phyloP scores from a whole-genome alignment of 2,329 filamentous ascomycete genomes.

The Whalleya microplaca region DNA sequence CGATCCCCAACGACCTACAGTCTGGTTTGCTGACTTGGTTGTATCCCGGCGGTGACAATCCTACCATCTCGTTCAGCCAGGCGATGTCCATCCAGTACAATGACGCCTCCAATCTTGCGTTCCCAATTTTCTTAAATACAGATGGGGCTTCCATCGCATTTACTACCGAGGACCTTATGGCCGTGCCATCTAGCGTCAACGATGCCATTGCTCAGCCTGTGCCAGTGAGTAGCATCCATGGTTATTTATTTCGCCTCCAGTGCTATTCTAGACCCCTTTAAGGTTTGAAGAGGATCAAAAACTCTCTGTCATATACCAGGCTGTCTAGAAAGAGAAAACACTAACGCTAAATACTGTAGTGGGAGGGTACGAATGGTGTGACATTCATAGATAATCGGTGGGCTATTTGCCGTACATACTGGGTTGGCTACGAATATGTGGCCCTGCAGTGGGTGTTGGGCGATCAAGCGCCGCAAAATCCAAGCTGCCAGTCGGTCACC shows the following conservation, averaged over 20 bases:
- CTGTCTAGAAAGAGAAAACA: too few species aligned
- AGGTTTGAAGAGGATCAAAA: too few species aligned
- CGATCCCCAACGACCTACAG: constrained; percentile 8
- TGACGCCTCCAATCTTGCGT: constrained; percentile 24
- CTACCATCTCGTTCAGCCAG: constrained; percentile 15
- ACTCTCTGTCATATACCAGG: too few species aligned
- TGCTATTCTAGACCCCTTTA: too few species aligned
- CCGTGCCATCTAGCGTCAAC: constrained; percentile 19
- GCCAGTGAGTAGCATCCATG: neutral
- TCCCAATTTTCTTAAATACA: constrained; percentile 23
- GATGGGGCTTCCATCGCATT: constrained; percentile 17
- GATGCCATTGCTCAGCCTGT: constrained; percentile 20
- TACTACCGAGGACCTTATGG: constrained; percentile 18
- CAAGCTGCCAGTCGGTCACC: constrained; percentile 22
- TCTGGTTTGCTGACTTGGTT: constrained; percentile 23
- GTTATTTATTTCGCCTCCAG: too few species aligned
- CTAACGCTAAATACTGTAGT: neutral
- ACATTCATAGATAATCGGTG: constrained; percentile 23
- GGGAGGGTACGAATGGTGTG: constrained; percentile 8
- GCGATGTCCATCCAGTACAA: constrained; percentile 25
- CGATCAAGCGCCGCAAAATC: constrained; percentile 23
- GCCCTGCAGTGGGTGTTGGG: constrained; percentile 28
- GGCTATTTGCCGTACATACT: constrained; percentile 26
- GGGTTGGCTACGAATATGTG: constrained; percentile 22
- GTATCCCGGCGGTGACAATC: constrained; percentile 11